Percentiles rank a stretch among this genome's conserved stretches.
These are phyloP conservation scores for Podaxis sp. DNA, from an alignment of 768 basidiomycete species.

Conservation along the genomic window DNA sequence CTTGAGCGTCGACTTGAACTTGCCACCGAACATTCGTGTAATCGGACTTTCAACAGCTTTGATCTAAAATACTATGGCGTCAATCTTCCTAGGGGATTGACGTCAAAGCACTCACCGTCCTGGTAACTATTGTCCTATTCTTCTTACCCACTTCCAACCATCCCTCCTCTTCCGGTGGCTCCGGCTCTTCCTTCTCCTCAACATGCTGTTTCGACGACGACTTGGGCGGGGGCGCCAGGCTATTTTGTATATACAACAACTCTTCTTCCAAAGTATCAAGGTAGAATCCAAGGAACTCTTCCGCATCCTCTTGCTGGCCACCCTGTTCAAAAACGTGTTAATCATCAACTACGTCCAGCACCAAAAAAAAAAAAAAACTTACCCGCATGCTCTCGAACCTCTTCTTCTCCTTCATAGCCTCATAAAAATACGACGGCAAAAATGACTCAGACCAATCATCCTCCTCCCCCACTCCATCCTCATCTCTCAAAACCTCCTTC, in stretches of 20 bases:
- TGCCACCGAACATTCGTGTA: conserved; percentile 90
- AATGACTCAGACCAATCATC: conserved; percentile 65
- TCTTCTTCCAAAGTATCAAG: conserved; percentile 94
- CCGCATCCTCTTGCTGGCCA: conserved; percentile 96
- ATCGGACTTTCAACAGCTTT: conserved; percentile 84
- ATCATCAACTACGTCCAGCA: neutral
- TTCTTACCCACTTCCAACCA: conserved; percentile 94
- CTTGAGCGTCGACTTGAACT: conserved; percentile 79
- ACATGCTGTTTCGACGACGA: conserved; percentile 23
- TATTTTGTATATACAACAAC: conserved; percentile 59
- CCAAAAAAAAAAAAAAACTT: conserved; percentile 22
- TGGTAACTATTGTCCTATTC: conserved; percentile 74
- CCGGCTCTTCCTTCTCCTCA: conserved; percentile 42
- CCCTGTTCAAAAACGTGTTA: conserved; percentile 37
- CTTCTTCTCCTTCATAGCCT: conserved; percentile 91
- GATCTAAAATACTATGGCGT: conserved; percentile 37
- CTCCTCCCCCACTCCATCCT: conserved; percentile 28
- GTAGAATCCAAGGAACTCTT: conserved; percentile 98
- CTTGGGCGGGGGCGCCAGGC: conserved; percentile 38
- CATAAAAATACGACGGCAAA: conserved; percentile 82
- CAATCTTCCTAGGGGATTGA: neutral
- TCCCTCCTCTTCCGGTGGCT: conserved; percentile 52
- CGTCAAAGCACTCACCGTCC: conserved; percentile 52
- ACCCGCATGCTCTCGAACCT: conserved; percentile 92
- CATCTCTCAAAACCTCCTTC: conserved; percentile 24